Conservation (phyloP, 1,284 basidiomycete species). For the Cutaneotrichosporon cyanovorans region DNA sequence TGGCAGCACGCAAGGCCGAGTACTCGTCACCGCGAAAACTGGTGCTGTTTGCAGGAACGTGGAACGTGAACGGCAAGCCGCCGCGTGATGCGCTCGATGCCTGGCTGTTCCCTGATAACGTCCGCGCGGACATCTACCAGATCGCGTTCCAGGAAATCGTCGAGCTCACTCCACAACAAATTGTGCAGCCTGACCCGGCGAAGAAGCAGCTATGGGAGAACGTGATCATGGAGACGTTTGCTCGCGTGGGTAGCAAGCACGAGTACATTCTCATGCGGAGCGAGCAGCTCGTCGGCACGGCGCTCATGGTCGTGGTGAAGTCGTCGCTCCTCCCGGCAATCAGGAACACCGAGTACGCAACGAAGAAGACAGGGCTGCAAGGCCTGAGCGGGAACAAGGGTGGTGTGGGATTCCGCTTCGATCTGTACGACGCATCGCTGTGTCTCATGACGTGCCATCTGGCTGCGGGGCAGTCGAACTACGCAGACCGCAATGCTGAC, state of each 20-base stretch:
- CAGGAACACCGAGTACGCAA: slow-evolving; percentile 82
- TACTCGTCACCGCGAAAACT: slow-evolving; percentile 74
- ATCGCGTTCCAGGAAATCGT: slow-evolving; percentile 97
- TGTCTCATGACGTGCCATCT: slow-evolving; percentile 90
- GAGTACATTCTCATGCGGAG: slow-evolving; percentile 82
- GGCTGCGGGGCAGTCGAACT: slow-evolving; percentile 83
- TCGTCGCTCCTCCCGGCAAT: slow-evolving; percentile 67
- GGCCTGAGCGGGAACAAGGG: slow-evolving; percentile 98
- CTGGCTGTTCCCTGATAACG: slow-evolving; percentile 70
- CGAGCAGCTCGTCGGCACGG: slow-evolving; percentile 92
- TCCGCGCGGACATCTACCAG: slow-evolving; percentile 80
- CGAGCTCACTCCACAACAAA: slow-evolving; percentile 90
- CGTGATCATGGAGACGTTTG: slow-evolving; percentile 70
- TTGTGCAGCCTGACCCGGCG: slow-evolving; percentile 90
- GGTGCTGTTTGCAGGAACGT: slow-evolving; percentile 79
- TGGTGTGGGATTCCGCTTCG: slow-evolving; percentile 84
- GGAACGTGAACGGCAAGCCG: slow-evolving; percentile 86
- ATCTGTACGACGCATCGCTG: slow-evolving; percentile 81
- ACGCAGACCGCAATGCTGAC: slow-evolving; percentile 86
- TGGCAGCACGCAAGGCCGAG: slow-evolving; percentile 65
- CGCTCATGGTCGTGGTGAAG: slow-evolving; percentile 77
- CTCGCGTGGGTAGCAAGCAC: slow-evolving; percentile 55
- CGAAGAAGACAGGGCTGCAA: slow-evolving; percentile 91
- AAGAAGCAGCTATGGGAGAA: slow-evolving; percentile 87
- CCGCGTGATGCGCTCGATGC: slow-evolving; percentile 75